These are phyloP conservation scores for Filobasidium floriforme DNA, from an alignment of 768 basidiomycete genomes.

Conservation along the genomic window DNA sequence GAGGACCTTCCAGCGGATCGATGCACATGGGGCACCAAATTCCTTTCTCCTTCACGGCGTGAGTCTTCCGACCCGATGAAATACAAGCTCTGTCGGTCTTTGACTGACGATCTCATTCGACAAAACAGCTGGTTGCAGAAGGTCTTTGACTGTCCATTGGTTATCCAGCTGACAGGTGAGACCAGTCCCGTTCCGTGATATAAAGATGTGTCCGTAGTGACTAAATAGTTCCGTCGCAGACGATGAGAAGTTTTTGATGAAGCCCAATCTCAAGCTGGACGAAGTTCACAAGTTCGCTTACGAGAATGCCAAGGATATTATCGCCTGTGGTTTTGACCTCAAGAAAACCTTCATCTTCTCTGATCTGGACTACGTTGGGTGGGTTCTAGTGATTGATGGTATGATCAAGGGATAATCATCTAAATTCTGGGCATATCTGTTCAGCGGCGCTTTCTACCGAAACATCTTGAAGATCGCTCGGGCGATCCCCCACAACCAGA, in stretches of 20 bases:
- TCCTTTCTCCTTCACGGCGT: constrained; percentile 96
- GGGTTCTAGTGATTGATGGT: constrained; percentile 18
- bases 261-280: constrained; percentile 70
- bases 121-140: constrained; percentile 82
- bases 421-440: neutral
- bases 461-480: constrained; percentile 89
- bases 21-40: constrained; percentile 98
- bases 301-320: constrained; percentile 89
- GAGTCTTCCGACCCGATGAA: constrained; percentile 34
- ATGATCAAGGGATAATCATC: neutral
- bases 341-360: constrained; percentile 97
- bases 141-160: constrained; percentile 86
- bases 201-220: neutral
- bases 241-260: constrained; percentile 98
- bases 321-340: constrained; percentile 85
- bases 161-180: constrained; percentile 87
- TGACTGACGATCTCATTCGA: neutral
- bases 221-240: constrained; percentile 50
- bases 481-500: constrained; percentile 85
- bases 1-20: constrained; percentile 91
- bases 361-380: constrained; percentile 74
- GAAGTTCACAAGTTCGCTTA: constrained; percentile 73
- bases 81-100: neutral
- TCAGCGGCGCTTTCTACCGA: constrained; percentile 78
- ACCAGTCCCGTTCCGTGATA: neutral